phyloP scores from a whole-genome alignment of 768 basidiomycete genomes.

The Mycena indigotica region DNA sequence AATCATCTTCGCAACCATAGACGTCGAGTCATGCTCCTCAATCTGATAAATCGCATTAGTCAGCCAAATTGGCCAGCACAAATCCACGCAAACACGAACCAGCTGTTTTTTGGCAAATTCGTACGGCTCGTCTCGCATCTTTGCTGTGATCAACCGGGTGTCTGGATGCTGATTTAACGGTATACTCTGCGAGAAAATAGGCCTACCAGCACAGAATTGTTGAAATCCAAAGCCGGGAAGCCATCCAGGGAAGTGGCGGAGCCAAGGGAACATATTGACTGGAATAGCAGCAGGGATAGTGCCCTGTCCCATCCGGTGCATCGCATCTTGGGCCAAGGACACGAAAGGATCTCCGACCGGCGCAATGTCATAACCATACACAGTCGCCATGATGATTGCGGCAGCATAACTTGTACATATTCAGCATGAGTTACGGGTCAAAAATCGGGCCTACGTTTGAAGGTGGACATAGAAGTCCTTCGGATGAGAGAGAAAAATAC shows the following conservation, averaged over 20 bases:
- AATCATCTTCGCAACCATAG: not conserved
- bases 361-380: not conserved
- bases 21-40: not conserved
- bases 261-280: constrained; percentile 1
- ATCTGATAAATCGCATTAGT: not conserved
- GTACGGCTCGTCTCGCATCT: not conserved
- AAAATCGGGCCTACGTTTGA: constrained; percentile 5
- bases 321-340: not conserved
- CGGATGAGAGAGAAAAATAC: constrained; percentile 18
- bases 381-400: not conserved
- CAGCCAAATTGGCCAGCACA: not conserved
- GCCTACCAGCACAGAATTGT: not conserved
- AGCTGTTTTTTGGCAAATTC: not conserved
- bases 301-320: not conserved
- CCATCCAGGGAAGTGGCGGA: constrained; percentile 7
- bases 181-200: not conserved
- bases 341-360: not conserved
- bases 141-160: not conserved
- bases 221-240: constrained; percentile 2
- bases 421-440: not conserved
- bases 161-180: not conserved
- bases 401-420: not conserved
- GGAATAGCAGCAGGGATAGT: not conserved
- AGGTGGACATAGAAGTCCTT: constrained; percentile 16
- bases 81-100: not conserved